Evolutionary conservation across 2,329 filamentous ascomycete species (phyloP), one percentile per base, ranked within the genome.

Genomic region (Neopestalotiopsis clavispora): DNA sequence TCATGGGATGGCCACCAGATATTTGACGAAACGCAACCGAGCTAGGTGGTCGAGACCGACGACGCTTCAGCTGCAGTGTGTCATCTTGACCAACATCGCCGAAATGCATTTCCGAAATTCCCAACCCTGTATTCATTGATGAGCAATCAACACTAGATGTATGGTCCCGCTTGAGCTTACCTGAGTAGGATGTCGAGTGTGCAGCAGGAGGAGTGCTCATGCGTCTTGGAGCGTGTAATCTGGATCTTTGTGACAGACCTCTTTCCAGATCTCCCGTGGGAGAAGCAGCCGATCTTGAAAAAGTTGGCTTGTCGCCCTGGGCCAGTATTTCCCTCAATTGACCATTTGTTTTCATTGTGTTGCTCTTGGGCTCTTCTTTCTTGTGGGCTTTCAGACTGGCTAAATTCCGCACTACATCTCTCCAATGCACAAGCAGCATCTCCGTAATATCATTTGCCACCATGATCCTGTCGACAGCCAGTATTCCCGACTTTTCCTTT

Each of bases 361-460:
- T 20, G 3, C 13, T 40, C 17, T 14, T 20, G 3, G 10, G 17
- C 32, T 62, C 17, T 7, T 40, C 13, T 12, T 10, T 40, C 32
- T 40, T 62, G 64, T 82, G 72, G 9, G 79, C 77, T 12, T 78
- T 79, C 1, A 90, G 74, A 57, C 80, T 83, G 68, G 81, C 86
- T 81, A 92, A 85, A 68, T 92, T 87, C 52, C 84, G 82, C 58
- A 91, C 87, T 12, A 91, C 83, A 62, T 91, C 89, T 69, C 87
- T 82, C 91, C 90, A 92, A 71, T 91, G 85, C 1, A 85, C 81
- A 63, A 92, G 88, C 4, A 92, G 79, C 89, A 92, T 91, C 75
- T 91, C 88, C 0, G 88, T 82, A 38, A 92, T 85, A 40, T 80
- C 79, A 69, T 89, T 90, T 12, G 88, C 89, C 67, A 90, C 78